Evolutionary conservation across 2,329 filamentous ascomycete species (phyloP).

Genomic region (Lecanicillium sp.): DNA sequence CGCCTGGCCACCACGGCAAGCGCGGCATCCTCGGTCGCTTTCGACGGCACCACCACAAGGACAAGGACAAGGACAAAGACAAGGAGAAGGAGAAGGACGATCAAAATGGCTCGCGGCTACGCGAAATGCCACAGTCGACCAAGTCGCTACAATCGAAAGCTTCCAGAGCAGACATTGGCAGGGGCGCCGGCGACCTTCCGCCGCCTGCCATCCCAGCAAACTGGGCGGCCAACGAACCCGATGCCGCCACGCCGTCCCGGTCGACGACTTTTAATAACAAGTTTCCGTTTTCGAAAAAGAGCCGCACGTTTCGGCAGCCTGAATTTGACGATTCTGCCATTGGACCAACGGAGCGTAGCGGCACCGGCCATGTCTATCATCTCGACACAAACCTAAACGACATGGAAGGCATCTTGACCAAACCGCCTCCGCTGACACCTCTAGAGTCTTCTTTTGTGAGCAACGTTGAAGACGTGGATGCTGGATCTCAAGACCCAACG

Average conservation of each 20-base stretch:
- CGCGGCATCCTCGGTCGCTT: constrained; percentile 42
- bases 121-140: constrained; percentile 42
- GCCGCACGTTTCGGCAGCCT: constrained; percentile 33
- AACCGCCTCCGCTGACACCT: constrained; percentile 61
- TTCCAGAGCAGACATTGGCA: constrained; percentile 38
- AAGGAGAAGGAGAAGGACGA: constrained; percentile 19
- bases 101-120: constrained; percentile 24
- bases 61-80: constrained; percentile 23
- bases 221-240: constrained; percentile 20
- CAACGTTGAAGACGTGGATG: constrained; percentile 33
- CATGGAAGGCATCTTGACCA: constrained; percentile 84
- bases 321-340: constrained; percentile 52
- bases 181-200: constrained; percentile 23
- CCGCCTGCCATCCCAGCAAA: constrained; percentile 27
- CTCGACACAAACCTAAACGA: constrained; percentile 83
- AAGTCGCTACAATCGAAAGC: constrained; percentile 43
- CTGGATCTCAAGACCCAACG: constrained; percentile 26
- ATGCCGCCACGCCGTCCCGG: constrained; percentile 23
- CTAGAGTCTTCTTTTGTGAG: constrained; percentile 50
- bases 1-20: constrained; percentile 46
- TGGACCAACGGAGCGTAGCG: constrained; percentile 50
- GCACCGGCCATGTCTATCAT: constrained; percentile 57
- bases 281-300: constrained; percentile 53
- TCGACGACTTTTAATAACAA: constrained; percentile 53
- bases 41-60: constrained; percentile 45